Base-by-base conservation (phyloP, 345 rosid genomes). In the Citrus cavaleriei region DNA sequence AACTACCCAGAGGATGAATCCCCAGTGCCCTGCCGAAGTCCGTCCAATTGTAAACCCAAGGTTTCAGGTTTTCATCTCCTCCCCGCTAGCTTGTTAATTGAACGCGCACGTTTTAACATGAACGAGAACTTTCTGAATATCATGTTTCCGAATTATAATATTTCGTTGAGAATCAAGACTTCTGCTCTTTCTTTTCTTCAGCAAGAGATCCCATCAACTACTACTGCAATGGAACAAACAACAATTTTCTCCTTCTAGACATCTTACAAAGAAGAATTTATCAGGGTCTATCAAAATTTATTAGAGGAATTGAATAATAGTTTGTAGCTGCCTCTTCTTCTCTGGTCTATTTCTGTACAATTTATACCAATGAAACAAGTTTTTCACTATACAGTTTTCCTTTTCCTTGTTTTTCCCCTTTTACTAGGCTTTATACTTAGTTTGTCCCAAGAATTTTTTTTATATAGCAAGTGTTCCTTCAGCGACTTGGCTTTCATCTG, bases 391-490 rank as follows among this genome's bases (percentile, higher is more conserved):
- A 81, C 79, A 78, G 42, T 78, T 80, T 49, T 63, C 32, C 24
- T 16, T 2, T 25, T 12, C 38, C 9, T 6, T 19, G 28, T 19
- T 64, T 46, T 54, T 22, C n/a, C 37, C 51, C 51, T 46, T 46
- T 46, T 42, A 42, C 10, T 59, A 68, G 46, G 40, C 27, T 58
- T 22, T 6, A 18, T 59, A 16, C 60, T 35, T 32, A 60, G 28
- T 30, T 58, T 68, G 4, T 58, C n/a, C 13, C 32, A 14, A 69
- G 54, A 19, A 1, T 7, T 14, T 35, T 78, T 78, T 24, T 91
- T 83, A 95, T 81, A 90, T 89, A 3, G 97, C 91, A 9, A 96
- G 78, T 35, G 95, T 88, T 76, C 98, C 98, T 85, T 93, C 99
- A 4, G 82, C 71, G 73, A 86, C 70, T 84, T 89, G 92, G 86